Conservation (phyloP, 2,329 filamentous ascomycete species). For the Orbilia javanica region DNA sequence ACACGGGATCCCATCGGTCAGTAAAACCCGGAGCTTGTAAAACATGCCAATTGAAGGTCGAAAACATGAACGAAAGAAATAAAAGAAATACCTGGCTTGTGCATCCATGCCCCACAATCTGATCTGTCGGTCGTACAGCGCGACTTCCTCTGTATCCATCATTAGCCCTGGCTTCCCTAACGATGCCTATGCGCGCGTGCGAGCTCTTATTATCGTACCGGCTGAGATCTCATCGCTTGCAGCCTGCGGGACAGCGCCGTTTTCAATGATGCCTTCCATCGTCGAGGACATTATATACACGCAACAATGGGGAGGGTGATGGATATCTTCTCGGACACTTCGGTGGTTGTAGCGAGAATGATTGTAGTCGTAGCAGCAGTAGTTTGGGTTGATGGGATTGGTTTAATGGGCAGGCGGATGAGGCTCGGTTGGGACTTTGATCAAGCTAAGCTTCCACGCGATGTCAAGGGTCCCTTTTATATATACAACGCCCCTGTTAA, state of each 20-base stretch:
- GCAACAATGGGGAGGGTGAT: background rate
- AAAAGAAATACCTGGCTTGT: slow-evolving; percentile 77
- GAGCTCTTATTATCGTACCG: slow-evolving; percentile 59
- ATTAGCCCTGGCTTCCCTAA: background rate
- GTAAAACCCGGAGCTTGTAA: background rate
- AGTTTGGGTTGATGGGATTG: background rate
- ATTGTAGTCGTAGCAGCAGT: too few relatives aligned
- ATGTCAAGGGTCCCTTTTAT: background rate
- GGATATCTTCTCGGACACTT: background rate
- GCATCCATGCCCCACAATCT: slow-evolving; percentile 96
- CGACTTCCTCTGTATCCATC: slow-evolving; percentile 81
- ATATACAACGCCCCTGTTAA: background rate
- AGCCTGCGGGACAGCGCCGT: slow-evolving; percentile 64
- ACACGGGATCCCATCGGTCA: background rate
- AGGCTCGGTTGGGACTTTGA: background rate
- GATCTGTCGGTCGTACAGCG: slow-evolving; percentile 96
- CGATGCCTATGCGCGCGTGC: slow-evolving; percentile 1
- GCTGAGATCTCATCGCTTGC: slow-evolving; percentile 66
- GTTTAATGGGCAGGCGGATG: background rate
- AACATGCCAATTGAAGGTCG: background rate
- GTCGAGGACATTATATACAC: slow-evolving; percentile 20
- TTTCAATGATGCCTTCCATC: slow-evolving; percentile 43
- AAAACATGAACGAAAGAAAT: too few relatives aligned
- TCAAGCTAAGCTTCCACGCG: slow-evolving; percentile 23
- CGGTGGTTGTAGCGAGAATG: background rate